Evolutionary conservation across 2,329 filamentous ascomycete genomes (phyloP).

Genomic region (Exserohilum rostratum): DNA sequence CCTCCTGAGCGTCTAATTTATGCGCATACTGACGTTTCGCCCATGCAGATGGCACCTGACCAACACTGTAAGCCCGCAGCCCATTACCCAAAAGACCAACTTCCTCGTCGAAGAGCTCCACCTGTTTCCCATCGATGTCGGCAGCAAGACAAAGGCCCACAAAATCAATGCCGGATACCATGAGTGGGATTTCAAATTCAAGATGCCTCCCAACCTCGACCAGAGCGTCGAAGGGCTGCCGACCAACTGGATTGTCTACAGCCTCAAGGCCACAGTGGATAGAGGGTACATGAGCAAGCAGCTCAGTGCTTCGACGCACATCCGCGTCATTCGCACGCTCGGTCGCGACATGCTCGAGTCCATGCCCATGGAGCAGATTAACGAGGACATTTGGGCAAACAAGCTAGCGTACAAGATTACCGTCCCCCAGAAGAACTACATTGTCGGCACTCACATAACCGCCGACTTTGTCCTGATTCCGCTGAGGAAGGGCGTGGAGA

Average conservation of each 20-base stretch:
- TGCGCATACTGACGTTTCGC: conserved; percentile 18
- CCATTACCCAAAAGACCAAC: conserved; percentile 54
- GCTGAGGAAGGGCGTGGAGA: conserved; percentile 82
- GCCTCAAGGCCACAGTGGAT: conserved; percentile 86
- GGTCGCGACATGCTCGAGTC: conserved; percentile 73
- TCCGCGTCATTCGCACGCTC: conserved; percentile 56
- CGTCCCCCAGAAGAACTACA: conserved; percentile 90
- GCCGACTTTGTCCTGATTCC: conserved; percentile 88
- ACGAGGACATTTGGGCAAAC: conserved; percentile 97
- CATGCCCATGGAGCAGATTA: conserved; percentile 62
- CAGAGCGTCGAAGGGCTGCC: conserved; percentile 91
- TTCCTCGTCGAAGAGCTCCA: conserved; percentile 54
- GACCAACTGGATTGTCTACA: conserved; percentile 87
- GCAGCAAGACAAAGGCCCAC: conserved; percentile 49
- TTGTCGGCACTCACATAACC: conserved; percentile 86
- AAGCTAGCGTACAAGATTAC: conserved; percentile 96
- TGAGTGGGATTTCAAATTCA: conserved; percentile 59
- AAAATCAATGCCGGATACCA: conserved; percentile 57
- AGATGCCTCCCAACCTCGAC: conserved; percentile 58
- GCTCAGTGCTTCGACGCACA: conserved; percentile 74
- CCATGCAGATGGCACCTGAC: conserved; percentile 43
- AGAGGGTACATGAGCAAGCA: conserved; percentile 89
- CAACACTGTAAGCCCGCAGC: conserved; percentile 49
- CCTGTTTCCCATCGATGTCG: conserved; percentile 52
- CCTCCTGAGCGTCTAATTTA: background rate